Percentiles rank a stretch among this genome's conserved stretches.
phyloP scores from a whole-genome alignment of 345 rosid genomes.

The Salix brachista region DNA sequence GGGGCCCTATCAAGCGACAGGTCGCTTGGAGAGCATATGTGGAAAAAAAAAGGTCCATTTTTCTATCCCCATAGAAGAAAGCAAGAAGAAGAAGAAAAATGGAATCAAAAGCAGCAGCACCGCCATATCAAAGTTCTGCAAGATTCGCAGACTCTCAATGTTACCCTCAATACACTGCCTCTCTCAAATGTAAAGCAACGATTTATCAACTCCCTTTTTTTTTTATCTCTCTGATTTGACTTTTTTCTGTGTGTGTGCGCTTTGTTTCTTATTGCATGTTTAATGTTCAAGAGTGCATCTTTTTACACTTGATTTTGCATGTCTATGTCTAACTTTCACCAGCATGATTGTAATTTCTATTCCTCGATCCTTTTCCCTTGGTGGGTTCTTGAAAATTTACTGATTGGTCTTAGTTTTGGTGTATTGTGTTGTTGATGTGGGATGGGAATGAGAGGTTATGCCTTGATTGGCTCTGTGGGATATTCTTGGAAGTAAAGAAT shows the following conservation, averaged over 20 bases:
- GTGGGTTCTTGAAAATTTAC: not conserved
- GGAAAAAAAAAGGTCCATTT: too few relatives aligned
- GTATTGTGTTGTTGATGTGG: not conserved
- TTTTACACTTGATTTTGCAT: not conserved
- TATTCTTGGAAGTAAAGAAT: too few relatives aligned
- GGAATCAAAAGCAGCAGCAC: slow-evolving; percentile 40
- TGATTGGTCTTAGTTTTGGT: not conserved
- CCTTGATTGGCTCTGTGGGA: not conserved
- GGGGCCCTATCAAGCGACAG: not conserved
- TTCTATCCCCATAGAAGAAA: not conserved
- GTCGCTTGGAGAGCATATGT: not conserved
- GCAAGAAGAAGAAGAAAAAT: slow-evolving; percentile 5
- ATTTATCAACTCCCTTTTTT: not conserved
- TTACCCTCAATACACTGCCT: slow-evolving; percentile 70
- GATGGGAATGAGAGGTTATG: not conserved
- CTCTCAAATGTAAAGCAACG: slow-evolving; percentile 68
- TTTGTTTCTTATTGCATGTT: not conserved
- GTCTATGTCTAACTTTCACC: not conserved
- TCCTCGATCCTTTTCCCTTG: not conserved
- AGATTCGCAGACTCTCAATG: slow-evolving; percentile 81
- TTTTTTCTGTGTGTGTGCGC: not conserved
- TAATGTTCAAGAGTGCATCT: not conserved
- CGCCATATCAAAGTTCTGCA: slow-evolving; percentile 69
- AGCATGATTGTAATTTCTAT: not conserved
- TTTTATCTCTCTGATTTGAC: not conserved